Conservation (phyloP, 2,329 filamentous ascomycete genomes). For the Fusarium sambucinum region DNA sequence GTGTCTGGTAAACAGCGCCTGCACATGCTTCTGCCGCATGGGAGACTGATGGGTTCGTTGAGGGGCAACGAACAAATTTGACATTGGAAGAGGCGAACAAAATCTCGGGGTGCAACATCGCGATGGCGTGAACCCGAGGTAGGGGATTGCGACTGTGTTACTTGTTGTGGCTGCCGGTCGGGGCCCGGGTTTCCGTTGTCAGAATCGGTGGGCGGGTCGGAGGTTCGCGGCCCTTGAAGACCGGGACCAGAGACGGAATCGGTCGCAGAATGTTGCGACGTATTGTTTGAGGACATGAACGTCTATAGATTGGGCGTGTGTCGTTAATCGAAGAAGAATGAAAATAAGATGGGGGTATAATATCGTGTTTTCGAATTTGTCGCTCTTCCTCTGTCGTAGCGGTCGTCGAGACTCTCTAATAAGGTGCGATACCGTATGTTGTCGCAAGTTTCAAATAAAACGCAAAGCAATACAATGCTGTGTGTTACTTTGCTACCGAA, state of each 20-base stretch:
- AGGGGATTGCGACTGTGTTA: constrained; percentile 23
- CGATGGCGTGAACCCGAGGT: constrained; percentile 20
- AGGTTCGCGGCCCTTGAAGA: constrained; percentile 8
- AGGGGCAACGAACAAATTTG: constrained; percentile 77
- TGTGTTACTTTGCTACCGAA: constrained; percentile 8
- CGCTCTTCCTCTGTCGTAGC: constrained; percentile 13
- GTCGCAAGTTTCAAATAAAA: background rate
- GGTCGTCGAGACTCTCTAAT: constrained; percentile 43
- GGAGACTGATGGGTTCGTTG: constrained; percentile 77
- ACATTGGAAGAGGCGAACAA: constrained; percentile 81
- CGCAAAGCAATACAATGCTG: constrained; percentile 1
- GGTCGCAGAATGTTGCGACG: constrained; percentile 28
- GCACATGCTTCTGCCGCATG: constrained; percentile 85
- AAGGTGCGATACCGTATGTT: constrained; percentile 39
- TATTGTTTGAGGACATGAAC: constrained; percentile 40
- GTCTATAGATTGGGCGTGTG: constrained; percentile 22
- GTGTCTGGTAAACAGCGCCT: constrained; percentile 77
- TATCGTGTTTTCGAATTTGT: constrained; percentile 2
- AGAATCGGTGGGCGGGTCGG: constrained; percentile 17
- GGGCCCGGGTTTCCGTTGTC: constrained; percentile 19
- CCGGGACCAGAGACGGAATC: constrained; percentile 33
- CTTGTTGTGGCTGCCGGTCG: constrained; percentile 17
- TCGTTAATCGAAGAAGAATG: background rate
- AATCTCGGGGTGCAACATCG: constrained; percentile 46
- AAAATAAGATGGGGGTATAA: constrained; percentile 8